phyloP scores from a whole-genome alignment of 202 grass and related monocot genomes.

The Hordeum pubiflorum region DNA sequence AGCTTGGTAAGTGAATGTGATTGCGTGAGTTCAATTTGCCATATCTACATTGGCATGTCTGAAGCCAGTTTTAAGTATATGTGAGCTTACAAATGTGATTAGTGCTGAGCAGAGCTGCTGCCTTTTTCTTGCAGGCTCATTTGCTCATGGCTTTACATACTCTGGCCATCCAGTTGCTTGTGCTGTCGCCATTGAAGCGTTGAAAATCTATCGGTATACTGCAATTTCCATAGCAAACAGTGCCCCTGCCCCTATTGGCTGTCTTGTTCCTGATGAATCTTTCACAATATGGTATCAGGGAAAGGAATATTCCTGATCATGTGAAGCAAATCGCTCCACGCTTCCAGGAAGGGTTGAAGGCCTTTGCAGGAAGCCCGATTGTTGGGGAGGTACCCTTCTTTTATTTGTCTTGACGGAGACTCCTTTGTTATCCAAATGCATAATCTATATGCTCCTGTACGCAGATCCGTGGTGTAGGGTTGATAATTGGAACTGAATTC shows the following conservation, averaged over 20 bases:
- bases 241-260: neutral
- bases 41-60: neutral
- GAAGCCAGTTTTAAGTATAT: neutral
- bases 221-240: neutral
- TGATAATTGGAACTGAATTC: constrained; percentile 86
- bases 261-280: constrained; percentile 20
- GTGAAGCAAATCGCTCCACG: constrained; percentile 50
- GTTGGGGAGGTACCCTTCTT: constrained; percentile 65
- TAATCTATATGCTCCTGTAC: neutral
- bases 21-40: neutral
- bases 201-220: constrained; percentile 79
- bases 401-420: neutral
- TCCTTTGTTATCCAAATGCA: constrained; percentile 1
- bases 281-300: constrained; percentile 45
- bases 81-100: neutral
- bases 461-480: constrained; percentile 79
- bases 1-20: constrained; percentile 53
- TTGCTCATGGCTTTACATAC: constrained; percentile 94
- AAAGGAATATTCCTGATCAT: constrained; percentile 80
- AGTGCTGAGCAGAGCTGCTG: constrained; percentile 6
- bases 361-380: constrained; percentile 75
- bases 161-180: constrained; percentile 85
- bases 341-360: constrained; percentile 75
- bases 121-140: constrained; percentile 55
- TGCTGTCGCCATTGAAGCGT: constrained; percentile 79